A percentile compares a stretch with the other conserved stretches of the same genome.
These are phyloP conservation scores for Daldinia vernicosa DNA, from an alignment of 495 filamentous ascomycete species.

Conservation along the genomic window DNA sequence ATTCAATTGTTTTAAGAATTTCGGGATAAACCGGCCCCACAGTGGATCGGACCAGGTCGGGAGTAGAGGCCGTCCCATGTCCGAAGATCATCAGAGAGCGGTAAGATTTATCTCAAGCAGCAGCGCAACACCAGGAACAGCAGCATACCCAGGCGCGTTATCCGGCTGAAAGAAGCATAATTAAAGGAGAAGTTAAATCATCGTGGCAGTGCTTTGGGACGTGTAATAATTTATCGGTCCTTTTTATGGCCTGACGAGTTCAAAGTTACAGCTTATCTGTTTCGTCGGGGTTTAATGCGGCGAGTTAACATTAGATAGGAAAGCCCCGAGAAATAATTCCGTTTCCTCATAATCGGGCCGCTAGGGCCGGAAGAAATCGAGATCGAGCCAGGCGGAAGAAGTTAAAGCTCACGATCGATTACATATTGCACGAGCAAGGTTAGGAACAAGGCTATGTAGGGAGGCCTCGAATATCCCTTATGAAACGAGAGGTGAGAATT, in stretches of 20 bases:
- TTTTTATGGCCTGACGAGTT: slow-evolving; percentile 23
- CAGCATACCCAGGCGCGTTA: slow-evolving; percentile 15
- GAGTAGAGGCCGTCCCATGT: slow-evolving; percentile 21
- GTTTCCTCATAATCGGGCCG: slow-evolving; percentile 36
- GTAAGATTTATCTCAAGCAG: slow-evolving; percentile 2
- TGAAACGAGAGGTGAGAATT: slow-evolving; percentile 9
- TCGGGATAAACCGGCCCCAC: slow-evolving; percentile 42
- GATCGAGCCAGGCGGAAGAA: slow-evolving; percentile 19
- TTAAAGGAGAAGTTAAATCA: neutral
- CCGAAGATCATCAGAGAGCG: slow-evolving; percentile 18
- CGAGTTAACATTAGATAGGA: slow-evolving; percentile 33
- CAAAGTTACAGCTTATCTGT: slow-evolving; percentile 22
- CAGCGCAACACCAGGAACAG: neutral
- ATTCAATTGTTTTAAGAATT: slow-evolving; percentile 5
- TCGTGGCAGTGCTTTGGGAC: slow-evolving; percentile 12
- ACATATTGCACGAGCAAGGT: slow-evolving; percentile 11
- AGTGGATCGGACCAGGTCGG: slow-evolving; percentile 6
- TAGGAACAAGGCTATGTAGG: slow-evolving; percentile 7
- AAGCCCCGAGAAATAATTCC: slow-evolving; percentile 21
- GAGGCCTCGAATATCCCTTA: slow-evolving; percentile 10
- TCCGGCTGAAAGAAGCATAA: neutral
- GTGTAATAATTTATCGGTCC: slow-evolving; percentile 31
- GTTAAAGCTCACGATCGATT: slow-evolving; percentile 6
- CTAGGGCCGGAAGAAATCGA: slow-evolving; percentile 25
- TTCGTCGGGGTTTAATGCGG: slow-evolving; percentile 25